Base-by-base conservation (phyloP, 2,329 filamentous ascomycete genomes). In the Didymella keratinophila region DNA sequence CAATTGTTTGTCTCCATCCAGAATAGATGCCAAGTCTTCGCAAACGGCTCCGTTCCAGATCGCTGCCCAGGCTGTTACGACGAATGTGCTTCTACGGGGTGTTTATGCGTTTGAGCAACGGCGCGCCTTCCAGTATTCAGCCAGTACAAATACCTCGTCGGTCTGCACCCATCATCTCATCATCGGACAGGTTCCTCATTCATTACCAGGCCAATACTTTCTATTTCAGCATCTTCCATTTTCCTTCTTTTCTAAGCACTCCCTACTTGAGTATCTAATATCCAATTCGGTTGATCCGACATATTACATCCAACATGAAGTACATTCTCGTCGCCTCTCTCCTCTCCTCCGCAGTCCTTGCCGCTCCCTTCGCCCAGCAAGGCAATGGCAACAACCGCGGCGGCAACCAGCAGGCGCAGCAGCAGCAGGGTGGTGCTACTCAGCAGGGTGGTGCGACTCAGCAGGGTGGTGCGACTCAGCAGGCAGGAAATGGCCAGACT, bases 311-410 rank as follows among this genome's bases (percentile, higher is more conserved):
- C 69, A 74, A 49, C 21, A 76, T 76, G 73, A 75, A 75, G 71
- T 75, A 74, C 67, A 69, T 73, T 63, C 62, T 75, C 56, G 61
- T 76, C 63, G 64, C 69, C 55, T 72, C 73, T 48, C 68, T 76
- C 43, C 70, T 75, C 52, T 65, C 67, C 39, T 72, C 71, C 23
- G 71, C 71, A 36, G 71, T 56, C 37, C 62, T 75, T 47, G 73
- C 72, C 59, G 73, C 68, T 60, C 73, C 72, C 20, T 57, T 70
- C 41, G 67, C 73, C 23, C 69, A 69, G 58, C 65, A 68, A 36
- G 62, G 43, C n/a, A 56, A 39, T 20, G 52, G 44, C 53, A 66
- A 39, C 47, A 47, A 30, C 36, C 52, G 21, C 4, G 36, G 14
- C 18, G 36, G 36, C 7, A 39, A 39, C 36, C 43, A 52, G 37